Conservation (phyloP, 2,329 filamentous ascomycete genomes). For the Xylaria sp. region DNA sequence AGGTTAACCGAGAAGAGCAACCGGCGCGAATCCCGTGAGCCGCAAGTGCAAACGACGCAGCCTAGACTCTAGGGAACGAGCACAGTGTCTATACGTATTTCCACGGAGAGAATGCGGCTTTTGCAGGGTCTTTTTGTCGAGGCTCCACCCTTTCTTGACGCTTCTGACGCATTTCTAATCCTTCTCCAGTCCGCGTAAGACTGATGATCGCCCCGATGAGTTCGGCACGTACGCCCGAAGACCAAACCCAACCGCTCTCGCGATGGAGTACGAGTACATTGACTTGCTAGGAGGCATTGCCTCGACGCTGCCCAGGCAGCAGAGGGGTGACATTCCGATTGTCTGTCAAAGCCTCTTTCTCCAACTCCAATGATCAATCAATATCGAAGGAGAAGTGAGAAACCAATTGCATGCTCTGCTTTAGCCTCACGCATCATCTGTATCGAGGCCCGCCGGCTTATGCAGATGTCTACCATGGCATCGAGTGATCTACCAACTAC, state of each 20-base stretch:
- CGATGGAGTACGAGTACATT: neutral
- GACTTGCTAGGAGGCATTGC: neutral
- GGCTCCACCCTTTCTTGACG: too few species aligned
- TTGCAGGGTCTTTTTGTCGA: too few species aligned
- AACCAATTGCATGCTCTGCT: neutral
- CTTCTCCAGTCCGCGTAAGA: too few species aligned
- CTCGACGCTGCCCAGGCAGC: neutral
- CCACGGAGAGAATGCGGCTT: too few species aligned
- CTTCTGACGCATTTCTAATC: too few species aligned
- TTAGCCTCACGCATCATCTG: neutral
- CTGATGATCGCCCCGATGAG: too few species aligned
- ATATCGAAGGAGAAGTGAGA: neutral
- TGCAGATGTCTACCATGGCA: neutral
- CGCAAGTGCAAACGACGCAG: too few species aligned
- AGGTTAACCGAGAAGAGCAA: too few species aligned
- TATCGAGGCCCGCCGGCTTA: neutral
- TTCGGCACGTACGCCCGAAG: neutral
- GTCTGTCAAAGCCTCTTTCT: neutral
- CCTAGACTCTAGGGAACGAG: too few species aligned
- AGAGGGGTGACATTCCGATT: neutral
- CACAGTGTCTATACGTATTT: too few species aligned
- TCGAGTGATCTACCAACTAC: neutral
- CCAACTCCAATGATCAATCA: neutral
- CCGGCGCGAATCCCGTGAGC: too few species aligned
- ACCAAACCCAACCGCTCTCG: neutral